Evolutionary conservation across 306 rosid genomes (phyloP).

Genomic region (Quercus wislizeni): DNA sequence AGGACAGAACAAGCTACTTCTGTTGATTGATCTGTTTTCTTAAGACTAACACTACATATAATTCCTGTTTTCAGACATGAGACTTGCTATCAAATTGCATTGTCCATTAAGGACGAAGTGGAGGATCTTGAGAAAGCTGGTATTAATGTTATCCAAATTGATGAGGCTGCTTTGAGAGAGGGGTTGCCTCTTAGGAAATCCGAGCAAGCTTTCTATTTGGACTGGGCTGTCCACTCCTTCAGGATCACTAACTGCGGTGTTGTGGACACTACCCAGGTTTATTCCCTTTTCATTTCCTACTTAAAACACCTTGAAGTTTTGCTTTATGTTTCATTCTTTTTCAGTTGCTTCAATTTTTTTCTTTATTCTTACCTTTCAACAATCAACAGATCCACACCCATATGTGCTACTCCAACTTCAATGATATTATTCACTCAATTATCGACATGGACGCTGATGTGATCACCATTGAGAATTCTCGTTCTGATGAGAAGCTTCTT

Average conservation of each 20-base stretch:
- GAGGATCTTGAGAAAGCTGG: slow-evolving; percentile 88
- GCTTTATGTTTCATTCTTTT: not conserved
- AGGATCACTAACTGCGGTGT: slow-evolving; percentile 83
- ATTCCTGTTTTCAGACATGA: slow-evolving; percentile 48
- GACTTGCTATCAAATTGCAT: slow-evolving; percentile 84
- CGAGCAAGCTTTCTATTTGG: slow-evolving; percentile 80
- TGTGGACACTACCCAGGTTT: slow-evolving; percentile 78
- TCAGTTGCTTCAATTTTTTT: not conserved
- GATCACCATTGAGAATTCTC: slow-evolving; percentile 92
- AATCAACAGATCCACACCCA: slow-evolving; percentile 84
- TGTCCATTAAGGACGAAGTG: slow-evolving; percentile 92
- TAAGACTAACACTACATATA: slow-evolving; percentile 10
- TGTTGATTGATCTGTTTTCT: not conserved
- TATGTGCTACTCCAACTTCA: slow-evolving; percentile 97
- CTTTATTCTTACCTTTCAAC: not conserved
- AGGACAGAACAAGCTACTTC: not conserved
- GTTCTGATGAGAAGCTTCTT: slow-evolving; percentile 87
- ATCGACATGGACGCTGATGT: slow-evolving; percentile 93
- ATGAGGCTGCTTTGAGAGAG: slow-evolving; percentile 93
- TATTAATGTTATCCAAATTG: slow-evolving; percentile 79
- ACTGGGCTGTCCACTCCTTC: slow-evolving; percentile 97
- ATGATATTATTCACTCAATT: slow-evolving; percentile 90
- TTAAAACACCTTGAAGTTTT: not conserved
- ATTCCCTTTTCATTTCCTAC: not conserved
- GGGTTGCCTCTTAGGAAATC: slow-evolving; percentile 87